Evolutionary conservation across 2,329 filamentous ascomycete genomes (phyloP), one percentile per base, ranked within the genome.

Genomic region (Atkinsonella hypoxylon): DNA sequence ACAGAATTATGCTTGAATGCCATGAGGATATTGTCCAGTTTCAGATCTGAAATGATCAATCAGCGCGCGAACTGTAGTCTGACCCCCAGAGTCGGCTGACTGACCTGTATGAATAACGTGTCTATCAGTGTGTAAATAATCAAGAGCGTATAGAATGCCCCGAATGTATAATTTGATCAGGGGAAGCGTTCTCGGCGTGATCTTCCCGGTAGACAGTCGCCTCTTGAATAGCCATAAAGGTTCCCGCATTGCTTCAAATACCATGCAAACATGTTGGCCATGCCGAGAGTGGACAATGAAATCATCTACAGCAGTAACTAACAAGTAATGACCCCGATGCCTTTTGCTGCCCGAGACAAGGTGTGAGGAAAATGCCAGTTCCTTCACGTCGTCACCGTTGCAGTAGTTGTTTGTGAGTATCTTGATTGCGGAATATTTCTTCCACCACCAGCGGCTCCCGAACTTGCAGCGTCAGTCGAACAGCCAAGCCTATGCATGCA

Each of bases 51-150:
- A 36, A 10, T 45, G 67, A 36, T 36, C 34, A 9, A 36, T 36
- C 34, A 36, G 34, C 34, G 15, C 4, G 34, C 34, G 34, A 36
- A 2, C 34, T 12, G 34, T 15, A 4, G 11, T 36, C 34, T 5
- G 34, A 36, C 34, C 9, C 13, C 34, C 1, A 36, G 13, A 12
- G 2, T 36, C 12, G 10, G 45, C 45, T 26, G 13, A 38, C 22
- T 32, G 18, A 47, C 45, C 45, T 1, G 45, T 73, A 56, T 75
- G 71, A 22, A 72, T 61, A 53, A 75, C 58, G 38, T 67, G 64
- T 58, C 65, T 68, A 54, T 72, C 66, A 4, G 60, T 64, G 54
- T 74, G 70, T 38, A 74, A 55, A 31, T 56, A 63, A 43, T 74
- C 68, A 4, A 73, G 63, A 22, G 68, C 70, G 38, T 63, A 62